These are phyloP conservation scores for Penicillium fimorum DNA, from an alignment of 495 filamentous ascomycete genomes.

Conservation along the genomic window DNA sequence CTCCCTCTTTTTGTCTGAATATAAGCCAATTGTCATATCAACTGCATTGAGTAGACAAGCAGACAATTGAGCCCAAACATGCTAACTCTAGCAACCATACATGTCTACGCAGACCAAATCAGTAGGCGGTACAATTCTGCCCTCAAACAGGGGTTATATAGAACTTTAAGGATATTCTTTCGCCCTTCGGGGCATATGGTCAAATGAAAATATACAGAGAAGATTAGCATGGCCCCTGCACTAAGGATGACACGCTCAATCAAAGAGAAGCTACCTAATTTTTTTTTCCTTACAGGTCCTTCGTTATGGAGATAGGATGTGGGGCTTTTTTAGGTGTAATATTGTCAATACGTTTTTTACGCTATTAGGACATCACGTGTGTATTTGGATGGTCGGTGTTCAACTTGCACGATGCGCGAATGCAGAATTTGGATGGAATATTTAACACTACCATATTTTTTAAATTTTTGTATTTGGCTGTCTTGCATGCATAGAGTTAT, in stretches of 20 bases:
- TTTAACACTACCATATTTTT: not conserved
- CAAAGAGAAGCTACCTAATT: slow-evolving; percentile 91
- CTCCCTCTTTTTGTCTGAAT: not conserved
- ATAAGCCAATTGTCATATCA: not conserved
- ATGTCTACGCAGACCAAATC: not conserved
- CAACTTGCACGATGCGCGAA: not conserved
- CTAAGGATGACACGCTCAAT: slow-evolving; percentile 99
- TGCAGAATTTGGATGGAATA: not conserved
- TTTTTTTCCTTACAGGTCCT: slow-evolving; percentile 42
- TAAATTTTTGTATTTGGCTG: not conserved
- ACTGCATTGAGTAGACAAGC: not conserved
- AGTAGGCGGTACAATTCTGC: slow-evolving; percentile 6
- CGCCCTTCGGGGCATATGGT: slow-evolving; percentile 75
- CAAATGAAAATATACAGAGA: slow-evolving; percentile 85
- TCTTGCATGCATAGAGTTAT: not conserved
- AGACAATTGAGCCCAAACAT: not conserved
- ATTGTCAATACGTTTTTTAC: not conserved
- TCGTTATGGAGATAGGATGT: not conserved
- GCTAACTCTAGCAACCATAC: not conserved
- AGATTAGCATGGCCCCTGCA: slow-evolving; percentile 99
- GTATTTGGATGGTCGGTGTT: not conserved
- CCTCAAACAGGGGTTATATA: slow-evolving; percentile 19
- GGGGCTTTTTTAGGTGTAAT: not conserved
- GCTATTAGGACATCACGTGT: not conserved
- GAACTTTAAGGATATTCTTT: slow-evolving; percentile 15